A percentile compares a stretch with the other conserved stretches of the same genome.
Conservation (phyloP, 2,329 filamentous ascomycete species). For the Colletotrichum sp. region DNA sequence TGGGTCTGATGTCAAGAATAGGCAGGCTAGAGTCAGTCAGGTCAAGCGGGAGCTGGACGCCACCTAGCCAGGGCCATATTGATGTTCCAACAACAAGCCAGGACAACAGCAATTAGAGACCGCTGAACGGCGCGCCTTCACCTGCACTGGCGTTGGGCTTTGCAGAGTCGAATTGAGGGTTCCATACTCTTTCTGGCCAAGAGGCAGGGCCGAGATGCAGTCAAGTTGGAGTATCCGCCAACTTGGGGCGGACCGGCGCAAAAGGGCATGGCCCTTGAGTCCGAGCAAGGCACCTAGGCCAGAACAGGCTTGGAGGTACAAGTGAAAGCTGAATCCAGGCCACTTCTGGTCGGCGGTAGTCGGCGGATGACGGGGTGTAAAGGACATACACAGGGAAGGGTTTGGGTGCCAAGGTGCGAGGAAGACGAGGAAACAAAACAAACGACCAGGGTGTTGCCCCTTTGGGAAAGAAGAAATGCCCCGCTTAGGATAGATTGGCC, state of each 20-base stretch:
- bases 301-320: not conserved
- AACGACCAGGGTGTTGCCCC: not conserved
- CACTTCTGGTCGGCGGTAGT: not conserved
- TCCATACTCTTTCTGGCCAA: not conserved
- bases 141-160: not conserved
- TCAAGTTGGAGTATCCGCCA: not conserved
- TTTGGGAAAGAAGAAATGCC: not conserved
- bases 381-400: not conserved
- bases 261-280: not conserved
- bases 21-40: not conserved
- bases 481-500: not conserved
- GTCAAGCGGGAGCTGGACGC: not conserved
- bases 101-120: not conserved
- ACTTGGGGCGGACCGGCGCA: not conserved
- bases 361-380: not conserved
- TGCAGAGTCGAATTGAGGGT: not conserved
- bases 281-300: not conserved
- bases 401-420: not conserved
- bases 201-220: not conserved
- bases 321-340: not conserved
- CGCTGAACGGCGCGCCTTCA: not conserved
- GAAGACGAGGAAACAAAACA: conserved; percentile 4
- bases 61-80: not conserved
- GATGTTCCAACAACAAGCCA: not conserved
- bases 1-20: not conserved